These are phyloP conservation scores for Plasmodium sp. DNA, from an alignment of 169 alveolate genomes.

Conservation along the genomic window DNA sequence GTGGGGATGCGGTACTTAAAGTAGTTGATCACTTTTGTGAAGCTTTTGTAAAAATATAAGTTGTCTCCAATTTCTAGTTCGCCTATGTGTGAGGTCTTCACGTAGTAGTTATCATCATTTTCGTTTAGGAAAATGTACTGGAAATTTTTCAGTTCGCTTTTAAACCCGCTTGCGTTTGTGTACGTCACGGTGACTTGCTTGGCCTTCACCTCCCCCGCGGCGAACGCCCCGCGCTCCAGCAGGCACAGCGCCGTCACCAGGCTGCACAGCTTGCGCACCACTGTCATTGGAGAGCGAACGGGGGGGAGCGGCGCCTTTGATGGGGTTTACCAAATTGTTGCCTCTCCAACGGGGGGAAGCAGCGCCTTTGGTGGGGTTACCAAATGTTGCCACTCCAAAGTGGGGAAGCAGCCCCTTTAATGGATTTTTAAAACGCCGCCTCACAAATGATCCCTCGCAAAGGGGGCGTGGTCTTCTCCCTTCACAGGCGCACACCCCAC, in stretches of 20 bases:
- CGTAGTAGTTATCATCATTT: not conserved
- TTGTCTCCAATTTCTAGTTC: conserved; percentile 17
- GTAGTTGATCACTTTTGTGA: conserved; percentile 34
- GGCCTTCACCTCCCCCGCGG: not conserved
- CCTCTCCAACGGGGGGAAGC: not conserved
- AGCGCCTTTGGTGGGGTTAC: not conserved
- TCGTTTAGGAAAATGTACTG: conserved; percentile 35
- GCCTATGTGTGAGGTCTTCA: not conserved
- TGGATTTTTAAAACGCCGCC: not conserved
- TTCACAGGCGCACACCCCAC: not conserved
- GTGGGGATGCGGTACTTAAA: conserved; percentile 31
- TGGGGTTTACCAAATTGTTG: not conserved
- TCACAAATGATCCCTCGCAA: not conserved
- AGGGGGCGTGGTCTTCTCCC: not conserved
- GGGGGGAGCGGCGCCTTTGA: no score
- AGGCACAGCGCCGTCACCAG: not conserved
- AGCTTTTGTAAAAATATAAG: conserved; percentile 57
- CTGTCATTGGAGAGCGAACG: not conserved
- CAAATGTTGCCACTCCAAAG: not conserved
- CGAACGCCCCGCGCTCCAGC: not conserved
- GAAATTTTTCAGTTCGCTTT: conserved; percentile 7
- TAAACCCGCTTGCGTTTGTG: not conserved
- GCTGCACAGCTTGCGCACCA: not conserved
- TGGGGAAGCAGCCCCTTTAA: not conserved
- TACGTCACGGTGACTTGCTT: not conserved